Base-by-base conservation (phyloP, 1,284 basidiomycete genomes). In the Earliella scabrosa region DNA sequence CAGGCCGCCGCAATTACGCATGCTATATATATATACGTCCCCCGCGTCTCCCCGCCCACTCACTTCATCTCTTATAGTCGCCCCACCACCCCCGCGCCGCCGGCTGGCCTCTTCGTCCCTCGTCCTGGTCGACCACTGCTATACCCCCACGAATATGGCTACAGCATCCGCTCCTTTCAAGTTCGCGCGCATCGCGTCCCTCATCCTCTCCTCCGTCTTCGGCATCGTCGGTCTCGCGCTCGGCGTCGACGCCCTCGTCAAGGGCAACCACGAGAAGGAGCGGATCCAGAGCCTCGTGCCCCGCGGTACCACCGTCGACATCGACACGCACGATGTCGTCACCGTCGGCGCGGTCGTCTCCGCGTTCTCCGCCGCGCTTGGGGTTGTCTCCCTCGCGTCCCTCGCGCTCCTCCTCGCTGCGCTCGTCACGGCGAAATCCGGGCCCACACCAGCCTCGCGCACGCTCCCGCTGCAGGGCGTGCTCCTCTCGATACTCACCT, bases 301-400 rank as follows among this genome's bases (percentile, higher is more conserved):
- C 3, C 2, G 52, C 20, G 71, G 68, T 38, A 65, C 66, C 16
- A 54, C 63, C n/a, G 67, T 77, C 23, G 36, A 62, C 56, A 60
- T 79, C 55, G 58, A 74, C 66, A 69, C 70, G 40, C 52, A 65
- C 47, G 74, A 85, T 60, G 73, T 82, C 32, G 77, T 77, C 66
- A 55, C 68, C 49, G 66, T 76, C 23, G 84, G 82, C 14, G 70
- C 74, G 31, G 76, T 82, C 46, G 66, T 81, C 29, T 80, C 81
- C 26, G 75, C 75, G 47, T 74, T 75, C 34, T 77, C 71, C 53
- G 70, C 74, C 5, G 66, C 79, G 48, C 67, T 82, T 47, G 72
- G 77, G 29, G 62, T 82, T 50, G 66, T 77, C 50, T 75, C 76
- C 24, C 60, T 71, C 56, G 45, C 70, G 56, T 65, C 69, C 54